Evolutionary conservation across 257 asterid genomes (phyloP).

Genomic region (Plantago ovata): DNA sequence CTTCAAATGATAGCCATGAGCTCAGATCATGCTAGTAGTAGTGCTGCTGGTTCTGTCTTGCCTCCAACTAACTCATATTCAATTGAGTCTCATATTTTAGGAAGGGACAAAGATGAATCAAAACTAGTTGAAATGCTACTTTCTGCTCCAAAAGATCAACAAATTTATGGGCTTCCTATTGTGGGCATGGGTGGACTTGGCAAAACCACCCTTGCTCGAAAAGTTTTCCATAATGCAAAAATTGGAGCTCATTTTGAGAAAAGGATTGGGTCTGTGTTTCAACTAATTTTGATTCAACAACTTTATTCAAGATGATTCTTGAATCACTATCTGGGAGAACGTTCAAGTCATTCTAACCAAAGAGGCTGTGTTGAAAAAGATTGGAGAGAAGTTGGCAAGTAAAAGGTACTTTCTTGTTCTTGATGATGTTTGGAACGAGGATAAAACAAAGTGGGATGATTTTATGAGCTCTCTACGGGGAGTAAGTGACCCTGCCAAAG

Average conservation of each 20-base stretch:
- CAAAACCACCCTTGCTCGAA: constrained; percentile 24
- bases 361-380: constrained; percentile 18
- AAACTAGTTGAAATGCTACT: constrained; percentile 4
- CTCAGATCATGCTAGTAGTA: too few species aligned
- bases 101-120: constrained; percentile 21
- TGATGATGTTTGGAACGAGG: not conserved
- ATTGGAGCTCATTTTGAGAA: too few species aligned
- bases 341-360: too few species aligned
- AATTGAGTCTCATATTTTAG: too few species aligned
- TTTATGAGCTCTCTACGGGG: not conserved
- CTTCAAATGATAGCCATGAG: too few species aligned
- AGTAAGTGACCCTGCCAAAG: not conserved
- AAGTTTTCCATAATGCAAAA: too few species aligned
- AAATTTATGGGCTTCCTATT: constrained; percentile 14
- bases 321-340: constrained; percentile 20
- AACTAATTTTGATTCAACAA: not conserved
- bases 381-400: not conserved
- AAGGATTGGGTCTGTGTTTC: constrained; percentile 15
- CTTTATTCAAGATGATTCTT: constrained; percentile 24
- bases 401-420: not conserved
- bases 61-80: too few species aligned
- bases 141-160: not conserved
- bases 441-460: not conserved
- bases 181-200: constrained; percentile 30
- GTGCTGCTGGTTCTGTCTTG: too few species aligned